Evolutionary conservation across 345 rosid genomes (phyloP).

Genomic region (Camelina laxa): DNA sequence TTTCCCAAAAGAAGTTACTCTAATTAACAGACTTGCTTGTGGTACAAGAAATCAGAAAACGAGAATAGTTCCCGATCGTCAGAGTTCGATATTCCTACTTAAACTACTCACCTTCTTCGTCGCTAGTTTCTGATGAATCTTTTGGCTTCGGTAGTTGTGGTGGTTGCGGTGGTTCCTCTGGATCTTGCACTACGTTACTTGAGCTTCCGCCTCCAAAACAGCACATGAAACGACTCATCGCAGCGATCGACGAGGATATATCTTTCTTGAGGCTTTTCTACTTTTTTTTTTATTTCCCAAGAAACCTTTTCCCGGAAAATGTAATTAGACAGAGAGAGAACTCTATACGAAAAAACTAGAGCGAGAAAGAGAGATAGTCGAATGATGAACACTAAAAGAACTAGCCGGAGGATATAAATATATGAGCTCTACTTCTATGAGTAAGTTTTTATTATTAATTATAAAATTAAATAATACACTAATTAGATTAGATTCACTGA

Average conservation of each 20-base stretch:
- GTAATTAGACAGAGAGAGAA: conserved; percentile 17
- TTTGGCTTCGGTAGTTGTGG: too few species aligned
- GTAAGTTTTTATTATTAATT: too few species aligned
- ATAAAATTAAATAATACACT: too few species aligned
- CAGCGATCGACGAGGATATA: not conserved
- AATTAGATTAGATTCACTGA: not conserved
- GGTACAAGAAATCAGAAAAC: not conserved
- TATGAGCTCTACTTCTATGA: too few species aligned
- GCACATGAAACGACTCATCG: not conserved
- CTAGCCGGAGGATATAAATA: not conserved
- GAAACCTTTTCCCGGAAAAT: conserved; percentile 23
- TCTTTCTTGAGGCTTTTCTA: conserved; percentile 27
- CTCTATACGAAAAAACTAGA: conserved; percentile 12
- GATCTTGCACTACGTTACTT: not conserved
- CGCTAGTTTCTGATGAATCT: not conserved
- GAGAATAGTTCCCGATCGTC: not conserved
- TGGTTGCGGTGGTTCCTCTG: not conserved
- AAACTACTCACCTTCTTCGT: not conserved
- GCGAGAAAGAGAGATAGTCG: not conserved
- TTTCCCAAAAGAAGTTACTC: too few species aligned
- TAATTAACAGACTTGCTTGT: conserved; percentile 6
- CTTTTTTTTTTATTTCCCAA: not conserved
- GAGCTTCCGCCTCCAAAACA: conserved; percentile 29
- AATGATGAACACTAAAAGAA: not conserved
- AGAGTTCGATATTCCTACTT: not conserved